These are phyloP conservation scores for Elongisporangium anandrum DNA, from an alignment of 352 stramenopile genomes.

Conservation along the genomic window DNA sequence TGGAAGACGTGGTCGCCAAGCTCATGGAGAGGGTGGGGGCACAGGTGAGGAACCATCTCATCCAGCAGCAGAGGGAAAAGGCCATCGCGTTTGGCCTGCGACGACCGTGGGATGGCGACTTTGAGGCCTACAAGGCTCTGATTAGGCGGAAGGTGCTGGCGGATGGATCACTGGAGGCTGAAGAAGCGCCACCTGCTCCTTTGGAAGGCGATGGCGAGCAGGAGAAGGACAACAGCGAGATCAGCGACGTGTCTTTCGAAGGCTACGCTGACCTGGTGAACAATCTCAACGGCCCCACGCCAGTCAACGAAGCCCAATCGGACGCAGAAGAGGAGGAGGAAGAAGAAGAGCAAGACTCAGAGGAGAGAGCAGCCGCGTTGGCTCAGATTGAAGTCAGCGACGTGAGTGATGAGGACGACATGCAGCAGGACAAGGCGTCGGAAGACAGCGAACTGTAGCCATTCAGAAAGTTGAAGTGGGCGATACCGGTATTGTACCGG, in stretches of 20 bases:
- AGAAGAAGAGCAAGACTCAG: slow-evolving; percentile 14
- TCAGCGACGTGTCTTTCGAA: slow-evolving; percentile 72
- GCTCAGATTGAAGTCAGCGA: slow-evolving; percentile 45
- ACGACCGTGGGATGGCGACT: slow-evolving; percentile 73
- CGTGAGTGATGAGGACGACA: slow-evolving; percentile 33
- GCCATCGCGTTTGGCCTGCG: slow-evolving; percentile 52
- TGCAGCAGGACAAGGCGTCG: slow-evolving; percentile 23
- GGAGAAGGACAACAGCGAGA: slow-evolving; percentile 55
- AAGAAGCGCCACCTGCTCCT: slow-evolving; percentile 6
- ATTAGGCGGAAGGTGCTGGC: slow-evolving; percentile 33
- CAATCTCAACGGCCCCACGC: slow-evolving; percentile 6
- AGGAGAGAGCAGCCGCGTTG: slow-evolving; percentile 19
- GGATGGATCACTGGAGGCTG: slow-evolving; percentile 19
- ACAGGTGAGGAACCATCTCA: slow-evolving; percentile 44
- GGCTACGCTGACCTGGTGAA: slow-evolving; percentile 55
- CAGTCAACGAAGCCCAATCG: background rate
- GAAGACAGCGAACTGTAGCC: slow-evolving; percentile 59
- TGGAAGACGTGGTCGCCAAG: slow-evolving; percentile 50
- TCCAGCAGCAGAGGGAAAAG: slow-evolving; percentile 57
- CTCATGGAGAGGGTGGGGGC: slow-evolving; percentile 47
- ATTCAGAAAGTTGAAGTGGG: background rate
- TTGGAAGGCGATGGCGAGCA: slow-evolving; percentile 9
- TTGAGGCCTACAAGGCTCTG: slow-evolving; percentile 49
- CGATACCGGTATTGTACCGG: background rate
- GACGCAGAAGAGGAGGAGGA: slow-evolving; percentile 13